Evolutionary conservation across 176 grass and related monocot genomes (phyloP).

Genomic region (Rhipidocladum racemiflorum): DNA sequence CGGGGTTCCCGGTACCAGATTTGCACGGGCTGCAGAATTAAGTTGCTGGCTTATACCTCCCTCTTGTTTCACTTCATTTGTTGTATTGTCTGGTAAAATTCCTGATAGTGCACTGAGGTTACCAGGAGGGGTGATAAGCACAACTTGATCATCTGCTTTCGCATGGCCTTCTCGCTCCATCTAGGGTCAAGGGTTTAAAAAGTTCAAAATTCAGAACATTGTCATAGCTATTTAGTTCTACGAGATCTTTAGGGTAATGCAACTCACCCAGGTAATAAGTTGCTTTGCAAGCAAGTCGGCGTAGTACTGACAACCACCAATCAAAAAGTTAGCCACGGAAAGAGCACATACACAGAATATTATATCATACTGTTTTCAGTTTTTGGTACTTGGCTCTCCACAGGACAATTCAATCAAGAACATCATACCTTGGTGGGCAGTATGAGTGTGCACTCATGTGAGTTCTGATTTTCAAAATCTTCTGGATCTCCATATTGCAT

Average conservation of each 20-base stretch:
- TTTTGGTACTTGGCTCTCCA: constrained; percentile 4
- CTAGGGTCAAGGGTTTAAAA: constrained; percentile 43
- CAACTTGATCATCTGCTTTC: constrained; percentile 65
- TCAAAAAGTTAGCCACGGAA: constrained; percentile 29
- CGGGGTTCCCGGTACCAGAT: constrained; percentile 51
- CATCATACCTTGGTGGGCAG: constrained; percentile 70
- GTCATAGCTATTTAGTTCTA: constrained; percentile 16
- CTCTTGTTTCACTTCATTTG: constrained; percentile 69
- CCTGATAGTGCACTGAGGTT: constrained; percentile 43
- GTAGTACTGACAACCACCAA: constrained; percentile 47
- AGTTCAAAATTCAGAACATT: constrained; percentile 36
- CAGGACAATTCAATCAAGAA: background rate
- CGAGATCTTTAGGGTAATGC: background rate
- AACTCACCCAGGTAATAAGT: constrained; percentile 68
- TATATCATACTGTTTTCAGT: constrained; percentile 8
- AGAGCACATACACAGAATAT: background rate
- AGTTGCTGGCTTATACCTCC: constrained; percentile 58
- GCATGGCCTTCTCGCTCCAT: constrained; percentile 77
- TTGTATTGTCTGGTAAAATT: constrained; percentile 50
- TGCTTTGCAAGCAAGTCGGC: constrained; percentile 72
- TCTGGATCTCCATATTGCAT: constrained; percentile 83
- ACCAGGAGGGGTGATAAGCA: constrained; percentile 40
- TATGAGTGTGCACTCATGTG: constrained; percentile 57
- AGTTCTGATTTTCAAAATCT: constrained; percentile 60
- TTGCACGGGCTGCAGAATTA: constrained; percentile 55